These are phyloP conservation scores for Incumbomyces delicatus DNA, from an alignment of 2,329 filamentous ascomycete genomes.

Conservation along the genomic window DNA sequence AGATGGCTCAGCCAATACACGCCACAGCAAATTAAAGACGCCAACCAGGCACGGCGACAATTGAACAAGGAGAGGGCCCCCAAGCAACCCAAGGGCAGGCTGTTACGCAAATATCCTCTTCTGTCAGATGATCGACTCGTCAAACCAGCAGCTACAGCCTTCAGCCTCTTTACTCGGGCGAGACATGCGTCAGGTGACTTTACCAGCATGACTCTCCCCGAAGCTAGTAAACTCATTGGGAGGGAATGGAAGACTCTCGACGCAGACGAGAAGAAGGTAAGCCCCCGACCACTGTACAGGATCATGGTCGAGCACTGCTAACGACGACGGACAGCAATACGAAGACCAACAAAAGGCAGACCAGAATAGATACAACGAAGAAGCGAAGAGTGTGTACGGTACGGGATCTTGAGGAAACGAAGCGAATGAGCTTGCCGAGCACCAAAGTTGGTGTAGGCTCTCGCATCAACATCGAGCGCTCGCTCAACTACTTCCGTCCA, in stretches of 20 bases:
- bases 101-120: conserved; percentile 7
- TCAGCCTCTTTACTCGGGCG: conserved; percentile 36
- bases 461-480: background rate
- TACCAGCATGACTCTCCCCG: conserved; percentile 32
- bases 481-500: background rate
- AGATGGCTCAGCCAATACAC: conserved; percentile 48
- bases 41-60: conserved; percentile 47
- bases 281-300: conserved; percentile 9
- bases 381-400: conserved; percentile 30
- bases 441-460: background rate
- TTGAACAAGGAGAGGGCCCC: conserved; percentile 10
- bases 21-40: conserved; percentile 46
- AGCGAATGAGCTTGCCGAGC: background rate
- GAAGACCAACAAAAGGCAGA: conserved; percentile 22
- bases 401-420: background rate
- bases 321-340: conserved; percentile 21
- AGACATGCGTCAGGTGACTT: conserved; percentile 42
- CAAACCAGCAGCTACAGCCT: conserved; percentile 34
- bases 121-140: conserved; percentile 48
- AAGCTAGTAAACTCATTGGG: conserved; percentile 32
- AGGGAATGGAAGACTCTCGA: conserved; percentile 41
- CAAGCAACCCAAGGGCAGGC: conserved; percentile 13
- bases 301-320: conserved; percentile 4
- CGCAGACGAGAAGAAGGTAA: conserved; percentile 29
- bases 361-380: conserved; percentile 25